Percentiles rank a stretch among this genome's conserved stretches.
phyloP scores from a whole-genome alignment of 345 rosid genomes.

The Pistacia vera region DNA sequence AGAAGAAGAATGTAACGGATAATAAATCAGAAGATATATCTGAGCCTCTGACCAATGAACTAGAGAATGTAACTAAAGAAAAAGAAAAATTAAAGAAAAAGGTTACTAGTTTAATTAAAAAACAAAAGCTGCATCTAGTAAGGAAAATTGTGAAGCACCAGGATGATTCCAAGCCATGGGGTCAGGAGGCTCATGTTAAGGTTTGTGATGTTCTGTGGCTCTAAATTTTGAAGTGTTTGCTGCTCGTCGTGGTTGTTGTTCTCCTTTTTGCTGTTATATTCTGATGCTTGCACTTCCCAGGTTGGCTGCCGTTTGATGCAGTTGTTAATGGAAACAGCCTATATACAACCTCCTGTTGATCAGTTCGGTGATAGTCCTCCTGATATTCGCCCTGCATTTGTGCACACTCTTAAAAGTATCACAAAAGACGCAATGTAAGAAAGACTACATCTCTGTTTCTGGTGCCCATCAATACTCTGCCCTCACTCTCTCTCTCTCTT shows the following conservation, averaged over 20 bases:
- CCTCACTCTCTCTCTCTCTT: slow-evolving; percentile 14
- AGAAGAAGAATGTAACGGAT: slow-evolving; percentile 36
- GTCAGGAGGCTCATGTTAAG: slow-evolving; percentile 89
- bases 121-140: slow-evolving; percentile 63
- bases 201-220: slow-evolving; percentile 41
- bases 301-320: slow-evolving; percentile 90
- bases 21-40: slow-evolving; percentile 32
- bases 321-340: slow-evolving; percentile 78
- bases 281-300: slow-evolving; percentile 46
- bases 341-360: slow-evolving; percentile 84
- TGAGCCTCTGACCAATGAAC: slow-evolving; percentile 38
- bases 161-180: slow-evolving; percentile 77
- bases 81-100: slow-evolving; percentile 61
- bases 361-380: slow-evolving; percentile 77
- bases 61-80: slow-evolving; percentile 39
- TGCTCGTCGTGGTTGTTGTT: slow-evolving; percentile 7
- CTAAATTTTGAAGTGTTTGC: slow-evolving; percentile 9
- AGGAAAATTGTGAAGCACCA: slow-evolving; percentile 58
- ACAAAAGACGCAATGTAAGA: slow-evolving; percentile 67
- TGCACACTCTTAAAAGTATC: slow-evolving; percentile 61
- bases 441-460: slow-evolving; percentile 19
- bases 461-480: slow-evolving; percentile 1
- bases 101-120: slow-evolving; percentile 60
- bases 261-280: slow-evolving; percentile 19
- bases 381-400: slow-evolving; percentile 93